Conservation (phyloP, 2,329 filamentous ascomycete genomes). For the Trichophyton benhamiae region DNA sequence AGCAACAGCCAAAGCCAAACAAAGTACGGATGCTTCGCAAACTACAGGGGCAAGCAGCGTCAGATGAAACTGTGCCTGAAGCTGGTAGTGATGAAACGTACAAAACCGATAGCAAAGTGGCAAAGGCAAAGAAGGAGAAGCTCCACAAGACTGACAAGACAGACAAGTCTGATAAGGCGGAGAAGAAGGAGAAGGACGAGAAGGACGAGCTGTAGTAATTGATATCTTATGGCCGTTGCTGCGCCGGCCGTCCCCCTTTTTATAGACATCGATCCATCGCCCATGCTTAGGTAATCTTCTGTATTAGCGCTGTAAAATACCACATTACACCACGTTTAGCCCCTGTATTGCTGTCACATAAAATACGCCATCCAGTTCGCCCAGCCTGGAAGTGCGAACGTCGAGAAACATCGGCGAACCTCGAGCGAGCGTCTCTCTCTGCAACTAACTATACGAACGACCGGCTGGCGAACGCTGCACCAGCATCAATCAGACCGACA, state of each 20-base stretch:
- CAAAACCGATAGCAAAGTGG: constrained; percentile 15
- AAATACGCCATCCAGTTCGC: neutral
- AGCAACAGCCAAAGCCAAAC: constrained; percentile 17
- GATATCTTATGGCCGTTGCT: neutral
- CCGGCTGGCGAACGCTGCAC: neutral
- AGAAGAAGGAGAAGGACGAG: neutral
- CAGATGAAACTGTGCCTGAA: constrained; percentile 10
- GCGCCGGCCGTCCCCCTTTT: too few relatives aligned
- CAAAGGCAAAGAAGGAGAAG: constrained; percentile 19
- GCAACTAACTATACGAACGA: neutral
- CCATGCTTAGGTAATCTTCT: neutral
- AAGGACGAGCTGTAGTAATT: constrained; percentile 1
- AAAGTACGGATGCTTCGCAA: constrained; percentile 13
- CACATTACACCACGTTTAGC: neutral
- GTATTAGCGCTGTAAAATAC: constrained; percentile 2
- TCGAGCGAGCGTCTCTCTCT: neutral
- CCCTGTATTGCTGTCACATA: neutral
- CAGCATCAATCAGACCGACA: neutral
- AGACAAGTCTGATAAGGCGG: neutral
- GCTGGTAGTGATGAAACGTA: constrained; percentile 30
- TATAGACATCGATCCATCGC: neutral
- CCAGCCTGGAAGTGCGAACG: neutral
- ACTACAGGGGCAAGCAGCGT: constrained; percentile 3
- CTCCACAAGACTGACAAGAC: neutral
- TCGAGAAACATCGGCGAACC: neutral